These are phyloP conservation scores for Piper betle DNA, from an alignment of 164 flowering plant species.

Conservation along the genomic window DNA sequence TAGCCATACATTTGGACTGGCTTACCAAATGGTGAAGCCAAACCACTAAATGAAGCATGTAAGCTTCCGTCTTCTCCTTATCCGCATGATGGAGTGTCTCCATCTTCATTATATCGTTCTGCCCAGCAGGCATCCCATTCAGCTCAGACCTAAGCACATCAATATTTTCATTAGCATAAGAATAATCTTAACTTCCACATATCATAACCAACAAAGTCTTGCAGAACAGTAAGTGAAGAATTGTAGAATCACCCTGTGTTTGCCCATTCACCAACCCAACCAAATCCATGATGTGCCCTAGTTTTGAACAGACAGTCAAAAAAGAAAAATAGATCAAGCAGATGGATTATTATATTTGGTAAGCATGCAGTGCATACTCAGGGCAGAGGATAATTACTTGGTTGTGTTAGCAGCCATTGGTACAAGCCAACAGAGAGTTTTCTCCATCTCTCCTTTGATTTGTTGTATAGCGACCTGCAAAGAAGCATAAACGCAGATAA, in stretches of 20 bases:
- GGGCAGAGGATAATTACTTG: slow-evolving; percentile 37
- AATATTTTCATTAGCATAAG: not conserved
- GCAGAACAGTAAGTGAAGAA: not conserved
- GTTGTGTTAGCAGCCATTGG: slow-evolving; percentile 93
- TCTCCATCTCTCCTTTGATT: slow-evolving; percentile 97
- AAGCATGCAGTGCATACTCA: not conserved
- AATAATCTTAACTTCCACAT: too few relatives aligned
- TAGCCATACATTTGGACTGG: slow-evolving; percentile 33
- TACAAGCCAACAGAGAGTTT: slow-evolving; percentile 92
- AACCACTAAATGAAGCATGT: slow-evolving; percentile 66
- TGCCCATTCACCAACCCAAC: slow-evolving; percentile 99
- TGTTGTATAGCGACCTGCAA: slow-evolving; percentile 70
- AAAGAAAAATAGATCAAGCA: not conserved
- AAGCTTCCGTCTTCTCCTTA: slow-evolving; percentile 73
- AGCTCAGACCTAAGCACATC: slow-evolving; percentile 51
- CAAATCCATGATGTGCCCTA: slow-evolving; percentile 99
- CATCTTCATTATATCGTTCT: slow-evolving; percentile 51
- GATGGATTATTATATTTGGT: not conserved
- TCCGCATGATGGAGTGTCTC: slow-evolving; percentile 95
- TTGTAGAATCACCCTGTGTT: slow-evolving; percentile 64
- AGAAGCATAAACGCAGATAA: not conserved
- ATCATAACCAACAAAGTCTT: too few relatives aligned
- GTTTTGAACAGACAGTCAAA: slow-evolving; percentile 2
- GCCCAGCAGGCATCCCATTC: slow-evolving; percentile 51
- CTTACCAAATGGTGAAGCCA: slow-evolving; percentile 89